phyloP scores from a whole-genome alignment of 2,329 filamentous ascomycete species.

The Penicillium sp. region DNA sequence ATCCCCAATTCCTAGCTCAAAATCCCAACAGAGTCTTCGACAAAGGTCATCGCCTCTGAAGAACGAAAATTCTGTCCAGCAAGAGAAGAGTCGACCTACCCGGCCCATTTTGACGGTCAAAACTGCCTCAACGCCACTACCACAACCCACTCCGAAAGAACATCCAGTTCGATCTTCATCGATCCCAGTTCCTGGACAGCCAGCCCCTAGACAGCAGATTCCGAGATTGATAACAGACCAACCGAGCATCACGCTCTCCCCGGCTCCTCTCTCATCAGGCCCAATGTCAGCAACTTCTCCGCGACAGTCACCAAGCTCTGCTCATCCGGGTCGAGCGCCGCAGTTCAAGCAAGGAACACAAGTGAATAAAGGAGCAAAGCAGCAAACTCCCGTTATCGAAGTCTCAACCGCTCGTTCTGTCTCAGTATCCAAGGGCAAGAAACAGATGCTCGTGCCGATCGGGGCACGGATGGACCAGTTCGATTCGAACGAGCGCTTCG shows the following conservation, averaged over 20 bases:
- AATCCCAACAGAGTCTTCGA: not conserved
- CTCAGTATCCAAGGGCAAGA: slow-evolving; percentile 40
- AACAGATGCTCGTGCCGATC: slow-evolving; percentile 44
- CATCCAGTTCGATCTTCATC: not conserved
- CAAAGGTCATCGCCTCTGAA: not conserved
- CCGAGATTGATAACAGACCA: not conserved
- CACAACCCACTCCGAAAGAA: slow-evolving; percentile 1
- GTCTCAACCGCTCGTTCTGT: slow-evolving; percentile 46
- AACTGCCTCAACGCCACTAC: slow-evolving; percentile 1
- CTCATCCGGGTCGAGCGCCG: too few species aligned
- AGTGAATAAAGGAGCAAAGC: too few species aligned
- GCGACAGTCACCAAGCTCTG: not conserved
- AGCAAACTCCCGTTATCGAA: slow-evolving; percentile 33
- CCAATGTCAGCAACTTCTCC: not conserved
- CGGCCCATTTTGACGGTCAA: slow-evolving; percentile 7
- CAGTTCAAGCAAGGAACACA: too few species aligned
- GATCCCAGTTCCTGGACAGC: not conserved
- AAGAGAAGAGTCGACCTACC: not conserved
- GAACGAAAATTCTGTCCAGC: not conserved
- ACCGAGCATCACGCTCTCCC: not conserved
- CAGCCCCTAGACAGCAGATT: not conserved
- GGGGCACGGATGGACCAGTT: slow-evolving; percentile 28
- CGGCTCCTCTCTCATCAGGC: not conserved
- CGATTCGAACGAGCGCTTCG: slow-evolving; percentile 33
- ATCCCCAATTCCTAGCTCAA: not conserved